Percentiles rank a stretch among this genome's conserved stretches.
Conservation (phyloP, 2,329 filamentous ascomycete genomes). For the Cordyceps tenuipes region DNA sequence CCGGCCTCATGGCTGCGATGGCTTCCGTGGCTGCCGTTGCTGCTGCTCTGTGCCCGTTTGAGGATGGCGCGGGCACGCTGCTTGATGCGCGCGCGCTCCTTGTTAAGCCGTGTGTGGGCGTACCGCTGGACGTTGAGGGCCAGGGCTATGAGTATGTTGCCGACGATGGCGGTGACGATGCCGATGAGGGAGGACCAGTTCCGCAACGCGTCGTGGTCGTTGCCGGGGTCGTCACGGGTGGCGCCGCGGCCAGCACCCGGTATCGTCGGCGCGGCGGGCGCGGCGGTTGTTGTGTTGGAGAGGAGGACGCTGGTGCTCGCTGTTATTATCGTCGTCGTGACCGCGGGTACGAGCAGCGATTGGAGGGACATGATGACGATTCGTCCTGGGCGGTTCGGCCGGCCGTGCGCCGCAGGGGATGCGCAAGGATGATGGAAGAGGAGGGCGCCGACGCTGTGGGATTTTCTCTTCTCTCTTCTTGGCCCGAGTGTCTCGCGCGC, state of each 20-base stretch:
- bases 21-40: constrained; percentile 16
- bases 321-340: not conserved
- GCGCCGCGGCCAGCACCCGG: constrained; percentile 13
- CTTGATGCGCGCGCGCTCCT: constrained; percentile 54
- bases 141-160: constrained; percentile 89
- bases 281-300: not conserved
- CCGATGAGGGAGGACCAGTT: constrained; percentile 92
- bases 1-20: constrained; percentile 17
- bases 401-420: not conserved
- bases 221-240: constrained; percentile 15
- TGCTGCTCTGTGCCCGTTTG: constrained; percentile 33
- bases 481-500: not conserved
- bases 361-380: not conserved
- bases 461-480: not conserved
- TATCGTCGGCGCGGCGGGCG: constrained; percentile 1
- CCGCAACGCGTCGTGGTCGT: constrained; percentile 42
- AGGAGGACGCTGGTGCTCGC: not conserved
- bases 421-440: not conserved
- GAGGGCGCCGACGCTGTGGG: not conserved
- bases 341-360: not conserved
- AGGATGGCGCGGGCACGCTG: constrained; percentile 46
- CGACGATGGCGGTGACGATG: constrained; percentile 84
- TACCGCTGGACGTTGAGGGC: constrained; percentile 96
- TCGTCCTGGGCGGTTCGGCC: not conserved
- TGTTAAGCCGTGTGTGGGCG: constrained; percentile 77